Base-by-base conservation (phyloP, 2,329 filamentous ascomycete species). In the Sporothrix pallida region DNA sequence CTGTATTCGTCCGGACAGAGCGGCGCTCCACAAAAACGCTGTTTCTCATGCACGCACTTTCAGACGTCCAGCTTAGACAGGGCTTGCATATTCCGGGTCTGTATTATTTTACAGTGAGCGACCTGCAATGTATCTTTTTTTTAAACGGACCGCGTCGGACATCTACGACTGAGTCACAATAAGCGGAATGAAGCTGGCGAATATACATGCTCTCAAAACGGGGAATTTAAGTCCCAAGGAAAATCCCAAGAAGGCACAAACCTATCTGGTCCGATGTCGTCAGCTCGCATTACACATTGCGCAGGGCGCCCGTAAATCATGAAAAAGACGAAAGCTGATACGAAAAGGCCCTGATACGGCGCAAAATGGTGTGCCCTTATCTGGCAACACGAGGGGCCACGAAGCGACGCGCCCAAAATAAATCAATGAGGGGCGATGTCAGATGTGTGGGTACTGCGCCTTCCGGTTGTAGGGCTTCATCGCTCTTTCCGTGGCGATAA, bases 11-110 rank as follows among this genome's bases (percentile, higher is more conserved):
- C 42, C 42, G 42, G 62, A 31, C 6, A 68, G 44, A 17, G 13
- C 46, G 23, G 15, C 7, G 63, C 46, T 68, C 65, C 67, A 71
- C 42, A 58, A 54, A 37, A 46, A 60, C 58, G 60, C 68, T 68
- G 60, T 74, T 15, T 56, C 10, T 72, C 37, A 67, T 56, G 50
- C 50, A 70, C 37, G 56, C 69, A 71, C 54, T 71, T 71, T 71
- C 69, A 67, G 63, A 67, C 44, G 23, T 50, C 44, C 20, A 67
- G 20, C 44, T 50, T 26, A 31, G 63, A 67, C 42, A 50, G 62
- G 44, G 31, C 31, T 37, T 37, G 31, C 31, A 6, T 37, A 37
- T 44, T 44, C 52, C 52, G 13, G 52, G 52, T 63, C 37, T 17
- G 23, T 44, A 23, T n/a, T 48, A 20, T 48, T 37, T 37, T 37